Evolutionary conservation across 805 yeast species (phyloP), one percentile per base, ranked within the genome.

Genomic region (Sugiyamaella marilandica): DNA sequence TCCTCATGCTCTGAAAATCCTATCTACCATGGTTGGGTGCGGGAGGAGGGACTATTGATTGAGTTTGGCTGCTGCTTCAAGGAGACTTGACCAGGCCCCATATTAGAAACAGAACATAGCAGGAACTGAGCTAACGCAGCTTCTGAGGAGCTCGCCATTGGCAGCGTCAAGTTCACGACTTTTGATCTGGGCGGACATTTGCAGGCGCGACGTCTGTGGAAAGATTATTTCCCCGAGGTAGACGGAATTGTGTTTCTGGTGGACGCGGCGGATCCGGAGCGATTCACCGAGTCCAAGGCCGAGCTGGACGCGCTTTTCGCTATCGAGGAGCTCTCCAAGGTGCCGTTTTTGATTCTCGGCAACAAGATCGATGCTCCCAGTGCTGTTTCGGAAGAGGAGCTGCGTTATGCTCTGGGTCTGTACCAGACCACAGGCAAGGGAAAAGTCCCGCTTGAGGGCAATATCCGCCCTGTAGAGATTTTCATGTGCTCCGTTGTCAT

Each of bases 181-280:
- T 94, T 94, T 65, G 99, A 94, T 71, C 79, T 94, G 63, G 99
- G 99, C 73, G 99, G 99, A 43, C 99, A 94, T 76, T 85, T 82
- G 71, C 97, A 92, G 74, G 98, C 99, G 47, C 91, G 99, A 75
- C 89, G 99, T 74, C 83, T 94, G 68, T 94, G 99, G 99, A 91
- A 91, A 70, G 98, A 94, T 71, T 94, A 94, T 72, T 94, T 94
- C 85, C 99, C 99, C 55, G 99, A 94, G 74, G 99, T 94, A 47
- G 87, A 90, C 71, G 99, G 97, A 52, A 94, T 94, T 61, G 98
- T 94, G 32, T 94, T 87, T 71, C 77, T 94, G 55, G 97, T 94
- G 32, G 99, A 94, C 70, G 95, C 96, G 52, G 98, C 98, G 52
- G 99, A 94, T 69, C 84, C 94, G 36, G 96, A 85, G 69, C 85